Evolutionary conservation across 164 flowering plant genomes (phyloP), one percentile per base, ranked within the genome.

Genomic region (Liriodendron chinense): DNA sequence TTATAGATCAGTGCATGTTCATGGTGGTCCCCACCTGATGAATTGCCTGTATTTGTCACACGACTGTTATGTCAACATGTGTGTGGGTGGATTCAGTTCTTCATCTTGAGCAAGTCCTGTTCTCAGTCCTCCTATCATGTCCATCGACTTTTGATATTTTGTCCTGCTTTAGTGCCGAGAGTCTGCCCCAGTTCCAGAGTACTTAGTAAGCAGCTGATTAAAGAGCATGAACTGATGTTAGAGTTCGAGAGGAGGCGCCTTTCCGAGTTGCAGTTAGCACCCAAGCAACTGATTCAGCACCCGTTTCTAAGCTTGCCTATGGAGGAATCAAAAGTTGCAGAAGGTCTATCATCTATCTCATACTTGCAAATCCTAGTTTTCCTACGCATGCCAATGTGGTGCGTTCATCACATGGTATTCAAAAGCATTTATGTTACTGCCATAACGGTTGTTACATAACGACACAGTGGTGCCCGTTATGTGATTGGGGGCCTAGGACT

Each of bases 181-280:
- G 76, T 79, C 21, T 84, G 76, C 63, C 89, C 87, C 2, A 78
- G 81, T 71, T 84, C 89, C 12, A 82, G 89, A 65, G 48, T 89
- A 23, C 71, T 90, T 3, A 79, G 86, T 72, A 85, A 85, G 82
- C 87, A 86, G 67, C 77, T 87, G 1, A 76, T 87, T 57, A 89
- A 86, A 75, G 93, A 87, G 23, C 90, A 87, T 9, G 90, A 86
- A 66, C 85, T 82, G 13, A 85, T 86, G 26, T 73, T 86, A 59
- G 90, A 88, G 61, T 65, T 82, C 34, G 92, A 91, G 81, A 81
- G 85, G 50, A 82, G 82, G 79, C 90, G 82, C 18, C 69, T 87
- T 43, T 72, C 88, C 0, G 84, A 85, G 50, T 53, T 89, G 72
- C 89, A 85, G 61, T 70, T 89, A 18, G 82, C 82, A n/a, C 28